Evolutionary conservation across 2,329 filamentous ascomycete species (phyloP).

Genomic region (Colletotrichum sp.): DNA sequence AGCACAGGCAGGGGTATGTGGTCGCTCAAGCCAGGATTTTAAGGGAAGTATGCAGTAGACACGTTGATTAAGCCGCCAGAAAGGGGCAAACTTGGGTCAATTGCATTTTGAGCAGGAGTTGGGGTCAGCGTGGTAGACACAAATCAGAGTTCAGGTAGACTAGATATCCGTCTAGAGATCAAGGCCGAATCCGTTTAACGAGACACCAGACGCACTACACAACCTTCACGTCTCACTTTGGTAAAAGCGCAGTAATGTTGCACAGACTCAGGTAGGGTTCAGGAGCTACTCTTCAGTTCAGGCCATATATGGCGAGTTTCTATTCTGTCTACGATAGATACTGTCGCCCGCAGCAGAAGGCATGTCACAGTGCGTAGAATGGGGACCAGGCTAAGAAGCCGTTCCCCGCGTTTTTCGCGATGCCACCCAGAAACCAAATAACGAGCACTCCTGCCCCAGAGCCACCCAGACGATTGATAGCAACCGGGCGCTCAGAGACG

Average conservation of each 20-base stretch:
- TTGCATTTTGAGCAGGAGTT: background rate
- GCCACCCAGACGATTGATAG: constrained; percentile 21
- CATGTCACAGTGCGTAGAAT: constrained; percentile 44
- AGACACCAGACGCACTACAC: accelerated
- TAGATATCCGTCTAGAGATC: background rate
- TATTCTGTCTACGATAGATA: constrained; percentile 25
- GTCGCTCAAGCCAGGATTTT: constrained; percentile 45
- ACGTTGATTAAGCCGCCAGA: background rate
- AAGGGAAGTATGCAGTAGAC: background rate
- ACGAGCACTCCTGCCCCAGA: constrained; percentile 39
- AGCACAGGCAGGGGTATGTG: constrained; percentile 59
- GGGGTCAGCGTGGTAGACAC: background rate
- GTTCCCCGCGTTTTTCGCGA: constrained; percentile 78
- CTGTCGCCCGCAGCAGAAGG: constrained; percentile 23
- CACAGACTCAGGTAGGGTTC: constrained; percentile 4
- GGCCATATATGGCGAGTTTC: constrained; percentile 24
- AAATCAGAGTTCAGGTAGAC: background rate
- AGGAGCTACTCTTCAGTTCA: constrained; percentile 26
- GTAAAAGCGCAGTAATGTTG: background rate
- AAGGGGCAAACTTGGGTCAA: background rate
- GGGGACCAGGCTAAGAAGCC: constrained; percentile 69
- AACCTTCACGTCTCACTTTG: background rate
- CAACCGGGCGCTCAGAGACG: constrained; percentile 79
- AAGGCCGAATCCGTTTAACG: too few relatives aligned
- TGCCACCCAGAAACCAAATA: constrained; percentile 64